phyloP scores from a whole-genome alignment of 371 early-diverging fungal genomes.

The Rhizopus sp. region DNA sequence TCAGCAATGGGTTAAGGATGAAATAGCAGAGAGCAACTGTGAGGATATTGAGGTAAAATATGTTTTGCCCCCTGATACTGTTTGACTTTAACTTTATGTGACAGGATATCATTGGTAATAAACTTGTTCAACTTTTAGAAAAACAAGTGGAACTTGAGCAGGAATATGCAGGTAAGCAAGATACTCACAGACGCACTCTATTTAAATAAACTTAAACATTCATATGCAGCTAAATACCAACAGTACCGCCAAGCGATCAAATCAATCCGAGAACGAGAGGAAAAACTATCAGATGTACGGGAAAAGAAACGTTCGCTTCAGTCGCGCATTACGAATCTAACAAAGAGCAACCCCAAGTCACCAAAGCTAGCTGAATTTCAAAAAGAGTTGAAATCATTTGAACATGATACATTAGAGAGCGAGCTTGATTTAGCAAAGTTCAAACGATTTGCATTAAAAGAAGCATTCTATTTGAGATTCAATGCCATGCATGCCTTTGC shows the following conservation, averaged over 20 bases:
- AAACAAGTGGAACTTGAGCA: slow-evolving; percentile 43
- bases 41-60: slow-evolving; percentile 40
- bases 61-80: not conserved
- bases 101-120: slow-evolving; percentile 42
- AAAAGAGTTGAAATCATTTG: slow-evolving; percentile 39
- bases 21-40: slow-evolving; percentile 20
- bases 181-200: not conserved
- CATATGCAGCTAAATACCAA: slow-evolving; percentile 34
- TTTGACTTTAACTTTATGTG: not conserved
- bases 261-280: slow-evolving; percentile 49
- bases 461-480: slow-evolving; percentile 53
- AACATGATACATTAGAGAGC: slow-evolving; percentile 42
- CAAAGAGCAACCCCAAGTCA: slow-evolving; percentile 32
- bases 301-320: slow-evolving; percentile 48
- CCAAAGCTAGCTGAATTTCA: slow-evolving; percentile 40
- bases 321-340: slow-evolving; percentile 36
- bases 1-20: slow-evolving; percentile 39
- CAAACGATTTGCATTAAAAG: slow-evolving; percentile 51
- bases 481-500: slow-evolving; percentile 52
- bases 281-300: slow-evolving; percentile 36
- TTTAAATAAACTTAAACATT: not conserved
- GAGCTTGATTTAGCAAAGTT: slow-evolving; percentile 52
- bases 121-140: slow-evolving; percentile 29
- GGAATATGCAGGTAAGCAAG: slow-evolving; percentile 37
- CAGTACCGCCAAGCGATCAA: slow-evolving; percentile 51